Percentiles rank a stretch among this genome's conserved stretches.
phyloP scores from a whole-genome alignment of 2,329 filamentous ascomycete species.

The Sclerotinia spermophila region DNA sequence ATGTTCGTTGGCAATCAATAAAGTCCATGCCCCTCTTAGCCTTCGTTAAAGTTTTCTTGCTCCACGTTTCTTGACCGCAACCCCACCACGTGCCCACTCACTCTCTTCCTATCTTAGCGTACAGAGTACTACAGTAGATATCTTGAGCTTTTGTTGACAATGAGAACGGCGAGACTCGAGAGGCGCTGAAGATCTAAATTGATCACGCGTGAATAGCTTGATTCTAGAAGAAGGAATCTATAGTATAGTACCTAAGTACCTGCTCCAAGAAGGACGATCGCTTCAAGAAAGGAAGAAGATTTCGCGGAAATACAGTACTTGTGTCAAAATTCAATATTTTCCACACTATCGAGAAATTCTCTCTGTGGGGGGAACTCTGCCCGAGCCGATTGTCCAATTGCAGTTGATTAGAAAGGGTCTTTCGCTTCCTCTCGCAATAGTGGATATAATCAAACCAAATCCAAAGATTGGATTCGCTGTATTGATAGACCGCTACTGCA shows the following conservation, averaged over 20 bases:
- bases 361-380: neutral
- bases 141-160: neutral
- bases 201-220: neutral
- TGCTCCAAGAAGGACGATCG: neutral
- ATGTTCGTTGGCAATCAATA: slow-evolving; percentile 16
- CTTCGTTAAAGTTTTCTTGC: slow-evolving; percentile 10
- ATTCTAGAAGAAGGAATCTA: neutral
- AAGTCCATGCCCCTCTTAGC: neutral
- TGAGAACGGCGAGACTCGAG: neutral
- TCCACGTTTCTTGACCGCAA: slow-evolving; percentile 1
- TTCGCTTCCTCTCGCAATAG: neutral
- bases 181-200: neutral
- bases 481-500: slow-evolving; percentile 14
- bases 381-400: slow-evolving; percentile 1
- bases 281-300: neutral
- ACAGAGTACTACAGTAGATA: neutral
- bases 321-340: neutral
- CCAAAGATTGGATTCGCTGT: neutral
- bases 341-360: neutral
- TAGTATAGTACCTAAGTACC: neutral
- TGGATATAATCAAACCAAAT: neutral
- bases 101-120: slow-evolving; percentile 16
- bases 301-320: neutral
- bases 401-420: neutral
- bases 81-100: too few species aligned